Conservation (phyloP, 2,329 filamentous ascomycete genomes). For the Myriosclerotinia scirpicola region DNA sequence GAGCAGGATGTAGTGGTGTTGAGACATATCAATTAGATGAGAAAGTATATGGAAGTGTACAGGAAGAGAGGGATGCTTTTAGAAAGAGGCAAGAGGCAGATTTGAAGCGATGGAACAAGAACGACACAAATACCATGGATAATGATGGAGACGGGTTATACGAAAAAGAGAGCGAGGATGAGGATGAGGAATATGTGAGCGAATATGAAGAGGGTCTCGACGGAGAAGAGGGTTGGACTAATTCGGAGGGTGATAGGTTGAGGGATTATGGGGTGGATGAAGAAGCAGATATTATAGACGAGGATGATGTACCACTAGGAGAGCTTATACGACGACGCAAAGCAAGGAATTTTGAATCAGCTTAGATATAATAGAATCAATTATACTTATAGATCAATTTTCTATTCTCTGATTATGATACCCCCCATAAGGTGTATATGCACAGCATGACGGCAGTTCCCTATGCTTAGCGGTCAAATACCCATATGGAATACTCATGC, state of each 20-base stretch:
- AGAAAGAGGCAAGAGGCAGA: constrained; percentile 52
- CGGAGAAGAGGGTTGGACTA: constrained; percentile 65
- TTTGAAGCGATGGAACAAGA: constrained; percentile 42
- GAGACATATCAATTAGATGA: constrained; percentile 20
- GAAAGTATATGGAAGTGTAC: constrained; percentile 36
- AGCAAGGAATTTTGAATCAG: constrained; percentile 15
- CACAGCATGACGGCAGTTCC: too few relatives aligned
- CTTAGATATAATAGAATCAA: neutral
- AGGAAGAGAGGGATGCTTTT: constrained; percentile 50
- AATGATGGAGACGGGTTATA: constrained; percentile 25
- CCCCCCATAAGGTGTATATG: too few relatives aligned
- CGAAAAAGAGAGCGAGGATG: constrained; percentile 26
- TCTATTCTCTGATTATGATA: too few relatives aligned
- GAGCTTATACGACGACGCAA: constrained; percentile 63
- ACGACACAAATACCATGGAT: neutral
- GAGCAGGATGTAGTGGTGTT: constrained; percentile 6
- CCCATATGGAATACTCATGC: too few relatives aligned
- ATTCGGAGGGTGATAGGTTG: constrained; percentile 71
- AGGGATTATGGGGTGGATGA: constrained; percentile 80
- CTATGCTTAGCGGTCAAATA: too few relatives aligned
- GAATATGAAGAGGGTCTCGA: constrained; percentile 42
- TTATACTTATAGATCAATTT: neutral
- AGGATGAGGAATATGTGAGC: constrained; percentile 39
- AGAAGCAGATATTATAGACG: constrained; percentile 59
- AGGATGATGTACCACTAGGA: constrained; percentile 67